These are phyloP conservation scores for Plenodomus biglobosus DNA, from an alignment of 2,329 filamentous ascomycete genomes.

Conservation along the genomic window DNA sequence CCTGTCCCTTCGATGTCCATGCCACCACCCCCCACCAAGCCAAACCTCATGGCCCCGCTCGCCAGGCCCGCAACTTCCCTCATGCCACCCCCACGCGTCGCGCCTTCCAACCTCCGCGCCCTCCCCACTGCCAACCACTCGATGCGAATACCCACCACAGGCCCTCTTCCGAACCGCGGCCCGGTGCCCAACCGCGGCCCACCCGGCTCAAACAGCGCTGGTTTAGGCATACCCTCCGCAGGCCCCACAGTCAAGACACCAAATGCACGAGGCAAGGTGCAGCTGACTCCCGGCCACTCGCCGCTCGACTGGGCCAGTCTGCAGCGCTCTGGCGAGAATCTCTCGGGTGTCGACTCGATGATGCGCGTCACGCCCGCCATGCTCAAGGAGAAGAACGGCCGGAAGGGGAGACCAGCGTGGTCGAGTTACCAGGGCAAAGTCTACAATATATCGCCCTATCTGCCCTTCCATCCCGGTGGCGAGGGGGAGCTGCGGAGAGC, in stretches of 20 bases:
- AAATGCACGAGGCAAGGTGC: constrained; percentile 64
- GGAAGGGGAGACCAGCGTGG: constrained; percentile 86
- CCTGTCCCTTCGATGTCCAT: constrained; percentile 16
- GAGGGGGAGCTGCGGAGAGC: constrained; percentile 78
- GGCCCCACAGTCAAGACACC: constrained; percentile 40
- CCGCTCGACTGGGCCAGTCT: constrained; percentile 95
- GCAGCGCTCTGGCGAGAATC: constrained; percentile 64
- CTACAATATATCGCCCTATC: constrained; percentile 90
- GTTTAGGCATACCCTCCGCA: constrained; percentile 39
- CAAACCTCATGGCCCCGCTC: constrained; percentile 41
- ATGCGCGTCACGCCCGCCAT: constrained; percentile 79
- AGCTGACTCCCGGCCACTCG: constrained; percentile 86
- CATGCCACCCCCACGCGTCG: constrained; percentile 43
- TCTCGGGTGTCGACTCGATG: constrained; percentile 54
- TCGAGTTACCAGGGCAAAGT: constrained; percentile 85
- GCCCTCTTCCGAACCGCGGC: constrained; percentile 53
- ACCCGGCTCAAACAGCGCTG: constrained; percentile 43
- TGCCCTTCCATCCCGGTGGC: constrained; percentile 88
- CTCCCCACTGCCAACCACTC: constrained; percentile 32
- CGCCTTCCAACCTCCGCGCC: constrained; percentile 41
- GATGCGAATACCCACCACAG: constrained; percentile 48
- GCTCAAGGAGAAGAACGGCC: constrained; percentile 76
- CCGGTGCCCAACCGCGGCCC: constrained; percentile 47
- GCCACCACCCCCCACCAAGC: constrained; percentile 22
- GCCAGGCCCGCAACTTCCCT: constrained; percentile 30